Evolutionary conservation across 495 filamentous ascomycete species (phyloP), one percentile per base, ranked within the genome.

Genomic region (Penicillium alfredii): DNA sequence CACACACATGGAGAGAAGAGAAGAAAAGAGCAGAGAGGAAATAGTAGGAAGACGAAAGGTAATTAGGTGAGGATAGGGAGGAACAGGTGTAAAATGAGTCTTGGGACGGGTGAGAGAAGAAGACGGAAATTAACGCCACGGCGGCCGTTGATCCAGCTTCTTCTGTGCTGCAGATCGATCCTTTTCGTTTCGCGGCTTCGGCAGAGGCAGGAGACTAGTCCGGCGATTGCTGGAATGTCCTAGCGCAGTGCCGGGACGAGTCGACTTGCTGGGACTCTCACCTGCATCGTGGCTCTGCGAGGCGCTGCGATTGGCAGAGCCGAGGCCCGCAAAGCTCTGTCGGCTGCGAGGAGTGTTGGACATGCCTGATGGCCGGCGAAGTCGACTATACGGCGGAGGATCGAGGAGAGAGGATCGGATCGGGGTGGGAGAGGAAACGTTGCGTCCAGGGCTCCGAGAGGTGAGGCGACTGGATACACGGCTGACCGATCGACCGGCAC

Each of bases 121-220:
- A 21, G 3, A 8, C n/a, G 25, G 17, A 25, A 40, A 33, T 25
- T 20, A 24, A 13, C 67, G 47, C 62, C 63, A 71, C 3, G 35
- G 60, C n/a, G 67, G 67, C 14, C 64, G 63, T 3, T 58, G 40
- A 16, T 58, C 54, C 14, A 61, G 32, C 35, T 56, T 64, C 23
- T 48, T 55, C 11, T 56, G 50, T 13, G 44, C 49, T 13, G 56
- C 21, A 5, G 55, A 35, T 20, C 43, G 56, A 1, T 61, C 58
- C 17, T 56, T 52, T 1, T 60, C 64, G 27, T 26, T 30, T 15
- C 55, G 56, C 13, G 28, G 37, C 35, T 55, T 68, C 2, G 63
- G 64, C 30, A 70, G 21, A 12, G 71, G 71, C 10, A 75, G 53
- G 30, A 75, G 50, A 53, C 73, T 76, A 27, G 53, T 58, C 12